phyloP scores from a whole-genome alignment of 306 rosid genomes.

The Medicago arabica region DNA sequence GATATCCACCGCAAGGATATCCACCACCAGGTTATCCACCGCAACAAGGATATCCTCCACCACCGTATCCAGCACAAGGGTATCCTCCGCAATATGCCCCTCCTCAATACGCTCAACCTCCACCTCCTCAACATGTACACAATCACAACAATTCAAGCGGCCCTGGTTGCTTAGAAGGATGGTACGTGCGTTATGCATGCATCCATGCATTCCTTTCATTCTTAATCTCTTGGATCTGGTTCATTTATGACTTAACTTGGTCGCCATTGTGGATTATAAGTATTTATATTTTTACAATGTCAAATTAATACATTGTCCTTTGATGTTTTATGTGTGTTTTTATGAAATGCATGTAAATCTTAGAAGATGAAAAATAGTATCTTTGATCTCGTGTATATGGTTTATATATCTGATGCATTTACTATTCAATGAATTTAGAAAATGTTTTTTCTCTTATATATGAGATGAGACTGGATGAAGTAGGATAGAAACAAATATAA shows the following conservation, averaged over 20 bases:
- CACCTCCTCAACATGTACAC: slow-evolving; percentile 53
- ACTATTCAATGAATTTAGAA: too few relatives aligned
- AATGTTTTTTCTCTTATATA: too few relatives aligned
- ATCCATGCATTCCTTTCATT: neutral
- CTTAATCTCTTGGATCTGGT: slow-evolving; percentile 40
- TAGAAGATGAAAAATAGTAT: too few relatives aligned
- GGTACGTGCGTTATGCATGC: slow-evolving; percentile 51
- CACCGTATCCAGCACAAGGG: slow-evolving; percentile 49
- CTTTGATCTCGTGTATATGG: too few relatives aligned
- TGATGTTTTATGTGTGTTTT: too few relatives aligned
- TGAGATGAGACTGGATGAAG: too few relatives aligned
- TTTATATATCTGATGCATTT: too few relatives aligned
- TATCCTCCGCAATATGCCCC: slow-evolving; percentile 70
- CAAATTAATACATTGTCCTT: too few relatives aligned
- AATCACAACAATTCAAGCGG: slow-evolving; percentile 24
- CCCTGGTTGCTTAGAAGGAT: slow-evolving; percentile 79
- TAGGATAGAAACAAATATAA: too few relatives aligned
- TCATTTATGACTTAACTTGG: slow-evolving; percentile 28
- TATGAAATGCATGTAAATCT: too few relatives aligned
- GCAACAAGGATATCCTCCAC: slow-evolving; percentile 48
- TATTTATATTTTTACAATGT: too few relatives aligned
- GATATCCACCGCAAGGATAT: slow-evolving; percentile 58
- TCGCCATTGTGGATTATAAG: too few relatives aligned
- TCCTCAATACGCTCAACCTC: slow-evolving; percentile 83
- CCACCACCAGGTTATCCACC: slow-evolving; percentile 66